Conservation (phyloP, 2,329 filamentous ascomycete species). For the Aspergillaceae sp. region DNA sequence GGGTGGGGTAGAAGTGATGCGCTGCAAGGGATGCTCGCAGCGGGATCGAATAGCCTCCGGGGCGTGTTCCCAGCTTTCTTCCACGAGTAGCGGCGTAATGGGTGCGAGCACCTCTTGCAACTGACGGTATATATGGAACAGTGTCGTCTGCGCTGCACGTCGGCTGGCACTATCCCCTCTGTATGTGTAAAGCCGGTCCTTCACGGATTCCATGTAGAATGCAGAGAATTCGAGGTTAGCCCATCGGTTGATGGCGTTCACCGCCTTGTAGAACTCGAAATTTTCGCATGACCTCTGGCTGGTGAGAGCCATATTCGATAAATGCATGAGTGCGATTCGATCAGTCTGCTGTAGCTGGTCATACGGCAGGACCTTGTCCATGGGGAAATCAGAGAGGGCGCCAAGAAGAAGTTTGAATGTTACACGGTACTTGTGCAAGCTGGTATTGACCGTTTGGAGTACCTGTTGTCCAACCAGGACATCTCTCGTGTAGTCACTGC, state of each 20-base stretch:
- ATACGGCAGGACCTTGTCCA: conserved; percentile 31
- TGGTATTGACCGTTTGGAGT: conserved; percentile 65
- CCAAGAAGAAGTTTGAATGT: conserved; percentile 88
- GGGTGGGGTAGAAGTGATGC: conserved; percentile 23
- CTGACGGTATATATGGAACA: conserved; percentile 58
- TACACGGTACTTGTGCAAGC: conserved; percentile 76
- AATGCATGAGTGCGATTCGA: conserved; percentile 67
- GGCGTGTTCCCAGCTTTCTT: conserved; percentile 77
- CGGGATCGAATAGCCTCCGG: conserved; percentile 55
- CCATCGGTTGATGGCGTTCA: conserved; percentile 69
- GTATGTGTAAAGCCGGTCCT: conserved; percentile 85
- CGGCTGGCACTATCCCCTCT: conserved; percentile 56
- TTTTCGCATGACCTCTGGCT: conserved; percentile 58
- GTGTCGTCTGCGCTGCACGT: conserved; percentile 47
- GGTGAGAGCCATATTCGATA: conserved; percentile 55
- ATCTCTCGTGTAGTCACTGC: conserved; percentile 84
- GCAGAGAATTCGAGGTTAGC: conserved; percentile 75
- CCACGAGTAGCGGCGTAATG: conserved; percentile 71
- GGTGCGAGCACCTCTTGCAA: conserved; percentile 72
- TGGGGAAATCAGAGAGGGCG: conserved; percentile 51
- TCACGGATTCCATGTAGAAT: conserved; percentile 87
- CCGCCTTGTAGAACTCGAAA: conserved; percentile 75
- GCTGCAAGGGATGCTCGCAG: conserved; percentile 37
- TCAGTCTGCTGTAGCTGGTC: conserved; percentile 54
- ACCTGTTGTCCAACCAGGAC: conserved; percentile 72